Percentiles rank a stretch among this genome's conserved stretches.
phyloP scores from a whole-genome alignment of 441 rosid genomes.

The Populus hybrid region DNA sequence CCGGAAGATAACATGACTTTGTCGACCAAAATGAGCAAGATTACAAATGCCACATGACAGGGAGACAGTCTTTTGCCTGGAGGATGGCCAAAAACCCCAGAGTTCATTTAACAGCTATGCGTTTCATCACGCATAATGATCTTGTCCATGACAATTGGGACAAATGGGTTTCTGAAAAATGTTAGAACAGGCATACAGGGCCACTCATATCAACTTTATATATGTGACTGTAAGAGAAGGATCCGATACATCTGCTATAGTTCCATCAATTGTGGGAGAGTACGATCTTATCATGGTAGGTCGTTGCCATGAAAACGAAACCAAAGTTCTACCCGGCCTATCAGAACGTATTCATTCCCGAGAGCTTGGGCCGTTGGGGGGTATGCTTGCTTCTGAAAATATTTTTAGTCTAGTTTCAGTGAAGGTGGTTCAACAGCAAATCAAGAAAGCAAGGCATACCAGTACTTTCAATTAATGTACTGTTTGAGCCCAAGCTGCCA shows the following conservation, averaged over 20 bases:
- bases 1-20: too few species aligned
- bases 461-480: constrained; percentile 14
- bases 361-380: constrained; percentile 29
- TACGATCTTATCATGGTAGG: constrained; percentile 37
- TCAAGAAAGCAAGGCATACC: constrained; percentile 19
- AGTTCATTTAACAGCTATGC: constrained; percentile 24
- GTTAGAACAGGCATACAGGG: constrained; percentile 11
- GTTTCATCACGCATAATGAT: not conserved
- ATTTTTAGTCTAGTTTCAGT: constrained; percentile 20
- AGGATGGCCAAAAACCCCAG: constrained; percentile 30
- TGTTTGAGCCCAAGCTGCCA: not conserved
- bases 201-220: constrained; percentile 6
- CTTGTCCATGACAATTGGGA: constrained; percentile 12
- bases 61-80: constrained; percentile 36
- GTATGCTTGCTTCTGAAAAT: constrained; percentile 41
- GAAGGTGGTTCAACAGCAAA: constrained; percentile 37
- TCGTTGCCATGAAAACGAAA: constrained; percentile 23
- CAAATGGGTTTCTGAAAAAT: constrained; percentile 9
- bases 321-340: constrained; percentile 28
- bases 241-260: constrained; percentile 22
- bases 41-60: constrained; percentile 22
- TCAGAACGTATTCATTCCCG: constrained; percentile 36
- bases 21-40: too few species aligned
- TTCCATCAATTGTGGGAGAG: constrained; percentile 8
- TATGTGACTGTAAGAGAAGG: constrained; percentile 39